These are phyloP conservation scores for Chamaenerion angustifolium DNA, from an alignment of 345 rosid genomes.

Conservation along the genomic window DNA sequence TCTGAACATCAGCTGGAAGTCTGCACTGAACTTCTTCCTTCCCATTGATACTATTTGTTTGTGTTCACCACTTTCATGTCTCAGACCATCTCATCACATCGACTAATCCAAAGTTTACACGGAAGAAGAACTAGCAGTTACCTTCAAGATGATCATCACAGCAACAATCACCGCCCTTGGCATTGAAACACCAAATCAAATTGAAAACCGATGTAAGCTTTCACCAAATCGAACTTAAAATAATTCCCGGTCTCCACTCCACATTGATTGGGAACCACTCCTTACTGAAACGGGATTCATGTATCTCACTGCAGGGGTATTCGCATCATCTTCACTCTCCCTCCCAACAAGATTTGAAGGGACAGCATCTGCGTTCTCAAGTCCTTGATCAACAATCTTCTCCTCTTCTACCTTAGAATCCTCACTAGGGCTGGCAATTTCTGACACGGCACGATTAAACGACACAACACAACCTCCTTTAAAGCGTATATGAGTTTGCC, in stretches of 20 bases:
- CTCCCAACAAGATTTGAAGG: no score
- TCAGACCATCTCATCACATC: not conserved
- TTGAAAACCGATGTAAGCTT: no score
- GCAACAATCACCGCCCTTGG: conserved; percentile 75
- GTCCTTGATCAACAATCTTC: conserved; percentile 36
- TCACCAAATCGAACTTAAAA: no score
- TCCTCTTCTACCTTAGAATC: conserved; percentile 67
- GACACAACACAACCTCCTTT: no score
- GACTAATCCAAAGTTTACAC: not conserved
- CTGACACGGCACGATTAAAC: conserved; percentile 84
- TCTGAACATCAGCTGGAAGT: conserved; percentile 93
- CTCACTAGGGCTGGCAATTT: conserved; percentile 49
- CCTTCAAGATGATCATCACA: conserved; percentile 60
- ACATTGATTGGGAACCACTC: no score
- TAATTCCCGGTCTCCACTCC: no score
- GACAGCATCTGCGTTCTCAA: no score
- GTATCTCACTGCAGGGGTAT: conserved; percentile 55
- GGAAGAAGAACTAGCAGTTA: not conserved
- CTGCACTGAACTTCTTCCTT: conserved; percentile 88
- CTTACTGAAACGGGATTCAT: conserved; percentile 64
- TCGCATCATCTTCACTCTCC: conserved; percentile 74
- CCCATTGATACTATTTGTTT: conserved; percentile 88
- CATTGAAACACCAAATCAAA: no score
- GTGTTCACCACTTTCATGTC: no score
- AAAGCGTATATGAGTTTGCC: no score